phyloP scores from a whole-genome alignment of 805 yeast genomes.

The Sungouiozyma ichnusensis region DNA sequence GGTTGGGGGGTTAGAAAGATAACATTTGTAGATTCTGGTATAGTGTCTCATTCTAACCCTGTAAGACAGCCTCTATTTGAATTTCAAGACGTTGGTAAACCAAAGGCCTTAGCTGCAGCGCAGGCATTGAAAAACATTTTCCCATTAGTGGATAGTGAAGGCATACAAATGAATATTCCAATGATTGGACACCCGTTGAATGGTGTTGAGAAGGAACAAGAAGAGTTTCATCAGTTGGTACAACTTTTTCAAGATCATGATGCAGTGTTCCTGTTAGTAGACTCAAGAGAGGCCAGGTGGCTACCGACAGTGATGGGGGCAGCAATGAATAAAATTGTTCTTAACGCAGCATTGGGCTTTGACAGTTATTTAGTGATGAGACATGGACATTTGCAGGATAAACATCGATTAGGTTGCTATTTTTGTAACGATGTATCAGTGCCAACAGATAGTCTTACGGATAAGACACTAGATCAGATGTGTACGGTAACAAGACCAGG shows the following conservation, averaged over 20 bases:
- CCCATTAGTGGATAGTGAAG: conserved; percentile 63
- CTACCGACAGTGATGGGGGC: conserved; percentile 80
- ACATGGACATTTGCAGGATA: conserved; percentile 50
- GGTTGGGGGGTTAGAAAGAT: conserved; percentile 92
- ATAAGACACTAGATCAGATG: conserved; percentile 92
- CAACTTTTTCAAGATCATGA: conserved; percentile 59
- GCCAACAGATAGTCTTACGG: conserved; percentile 78
- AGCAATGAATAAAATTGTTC: conserved; percentile 57
- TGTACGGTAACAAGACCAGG: conserved; percentile 98
- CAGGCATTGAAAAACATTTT: conserved; percentile 57
- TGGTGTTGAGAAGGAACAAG: conserved; percentile 39
- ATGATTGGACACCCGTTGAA: conserved; percentile 90
- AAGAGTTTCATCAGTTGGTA: conserved; percentile 43
- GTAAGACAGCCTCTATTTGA: conserved; percentile 84
- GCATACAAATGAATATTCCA: conserved; percentile 67
- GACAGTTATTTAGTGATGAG: conserved; percentile 91
- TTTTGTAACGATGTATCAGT: conserved; percentile 95
- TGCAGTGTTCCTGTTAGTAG: conserved; percentile 72
- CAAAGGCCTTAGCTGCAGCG: conserved; percentile 78
- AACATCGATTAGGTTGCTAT: conserved; percentile 73
- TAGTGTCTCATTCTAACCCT: conserved; percentile 86
- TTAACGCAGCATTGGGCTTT: conserved; percentile 92
- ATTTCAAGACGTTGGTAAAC: conserved; percentile 74
- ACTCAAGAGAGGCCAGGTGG: conserved; percentile 95
- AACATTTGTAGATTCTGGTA: conserved; percentile 83